A percentile compares a stretch with the other conserved stretches of the same genome.
Evolutionary conservation across 345 rosid species (phyloP).

Genomic region (Populus deltoides): DNA sequence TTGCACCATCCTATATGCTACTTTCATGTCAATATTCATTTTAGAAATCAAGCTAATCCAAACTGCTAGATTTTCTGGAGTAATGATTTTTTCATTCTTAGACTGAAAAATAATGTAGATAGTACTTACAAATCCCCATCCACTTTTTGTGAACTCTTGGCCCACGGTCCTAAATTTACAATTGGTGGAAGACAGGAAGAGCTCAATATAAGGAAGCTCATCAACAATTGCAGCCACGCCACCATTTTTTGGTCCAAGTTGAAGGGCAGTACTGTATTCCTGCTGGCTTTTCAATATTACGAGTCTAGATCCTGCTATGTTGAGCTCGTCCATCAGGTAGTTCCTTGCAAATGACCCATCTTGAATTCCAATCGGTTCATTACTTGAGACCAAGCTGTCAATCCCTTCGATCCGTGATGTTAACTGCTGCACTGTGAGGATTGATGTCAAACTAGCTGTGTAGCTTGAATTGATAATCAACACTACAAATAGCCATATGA

Average conservation of each 20-base stretch:
- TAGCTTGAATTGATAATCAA: slow-evolving; percentile 94
- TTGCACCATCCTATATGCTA: not conserved
- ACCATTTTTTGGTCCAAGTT: slow-evolving; percentile 55
- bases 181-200: slow-evolving; percentile 59
- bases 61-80: not conserved
- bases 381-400: slow-evolving; percentile 60
- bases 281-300: slow-evolving; percentile 44
- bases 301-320: slow-evolving; percentile 64
- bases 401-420: slow-evolving; percentile 77
- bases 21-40: not conserved
- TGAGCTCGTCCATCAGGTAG: slow-evolving; percentile 79
- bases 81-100: not conserved
- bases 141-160: slow-evolving; percentile 82
- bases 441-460: slow-evolving; percentile 93
- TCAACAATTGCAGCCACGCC: slow-evolving; percentile 93
- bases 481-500: slow-evolving; percentile 90
- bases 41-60: not conserved
- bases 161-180: slow-evolving; percentile 77
- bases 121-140: slow-evolving; percentile 95
- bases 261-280: slow-evolving; percentile 54
- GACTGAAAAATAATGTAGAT: not conserved
- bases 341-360: slow-evolving; percentile 80
- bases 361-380: slow-evolving; percentile 78
- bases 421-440: slow-evolving; percentile 86
- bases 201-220: slow-evolving; percentile 88